Evolutionary conservation across 2,329 filamentous ascomycete genomes (phyloP).

Genomic region (Echinosphaeria canescens): DNA sequence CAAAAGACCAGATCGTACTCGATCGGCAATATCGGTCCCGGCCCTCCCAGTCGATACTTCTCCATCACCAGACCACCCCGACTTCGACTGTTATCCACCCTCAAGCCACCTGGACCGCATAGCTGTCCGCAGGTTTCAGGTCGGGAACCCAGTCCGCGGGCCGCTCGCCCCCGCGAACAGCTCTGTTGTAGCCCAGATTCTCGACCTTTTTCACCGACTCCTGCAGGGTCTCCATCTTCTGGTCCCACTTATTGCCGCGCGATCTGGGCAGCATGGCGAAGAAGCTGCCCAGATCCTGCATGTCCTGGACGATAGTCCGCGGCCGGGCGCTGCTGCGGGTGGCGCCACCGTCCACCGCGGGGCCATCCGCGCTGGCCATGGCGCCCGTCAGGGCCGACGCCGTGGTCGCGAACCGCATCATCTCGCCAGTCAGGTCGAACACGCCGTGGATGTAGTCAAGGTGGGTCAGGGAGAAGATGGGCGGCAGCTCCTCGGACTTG

Average conservation of each 20-base stretch:
- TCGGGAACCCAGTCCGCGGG: conserved; percentile 89
- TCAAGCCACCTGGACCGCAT: too few relatives aligned
- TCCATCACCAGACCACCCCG: too few relatives aligned
- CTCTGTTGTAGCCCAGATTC: conserved; percentile 68
- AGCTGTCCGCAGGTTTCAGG: conserved; percentile 16
- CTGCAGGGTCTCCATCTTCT: conserved; percentile 75
- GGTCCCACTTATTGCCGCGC: conserved; percentile 34
- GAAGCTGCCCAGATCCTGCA: conserved; percentile 54
- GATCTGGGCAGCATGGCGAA: conserved; percentile 58
- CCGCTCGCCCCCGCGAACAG: conserved; percentile 69
- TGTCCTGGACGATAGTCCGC: conserved; percentile 53
- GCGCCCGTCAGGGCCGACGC: conserved; percentile 55
- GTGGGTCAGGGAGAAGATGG: conserved; percentile 30
- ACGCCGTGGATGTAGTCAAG: conserved; percentile 82
- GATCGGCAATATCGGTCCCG: too few relatives aligned
- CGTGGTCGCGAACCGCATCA: conserved; percentile 93
- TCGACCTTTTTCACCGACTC: conserved; percentile 89
- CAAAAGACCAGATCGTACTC: too few relatives aligned
- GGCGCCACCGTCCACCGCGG: conserved; percentile 8
- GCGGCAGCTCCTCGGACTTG: neutral
- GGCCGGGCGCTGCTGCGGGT: conserved; percentile 3
- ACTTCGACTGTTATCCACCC: too few relatives aligned
- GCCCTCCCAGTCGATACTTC: too few relatives aligned
- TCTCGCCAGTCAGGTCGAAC: conserved; percentile 84
- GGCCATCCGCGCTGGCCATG: conserved; percentile 13